A percentile compares a stretch with the other conserved stretches of the same genome.
Conservation (phyloP, 2,329 filamentous ascomycete species). For the Fusarium metavorans region DNA sequence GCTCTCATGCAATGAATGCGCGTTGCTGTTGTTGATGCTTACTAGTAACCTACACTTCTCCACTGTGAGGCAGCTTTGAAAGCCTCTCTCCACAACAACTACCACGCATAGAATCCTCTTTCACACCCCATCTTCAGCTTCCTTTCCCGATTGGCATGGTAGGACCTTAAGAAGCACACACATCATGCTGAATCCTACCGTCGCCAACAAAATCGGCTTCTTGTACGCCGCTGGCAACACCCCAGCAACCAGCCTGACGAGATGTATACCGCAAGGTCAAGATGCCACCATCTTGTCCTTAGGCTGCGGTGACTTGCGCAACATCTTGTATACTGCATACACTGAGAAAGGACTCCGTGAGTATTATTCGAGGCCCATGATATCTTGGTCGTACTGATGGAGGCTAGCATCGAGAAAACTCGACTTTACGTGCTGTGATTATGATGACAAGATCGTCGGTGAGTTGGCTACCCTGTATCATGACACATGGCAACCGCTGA, state of each 20-base stretch:
- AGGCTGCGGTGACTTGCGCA: conserved; percentile 68
- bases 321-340: conserved; percentile 67
- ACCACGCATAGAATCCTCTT: background rate
- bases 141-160: background rate
- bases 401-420: conserved; percentile 54
- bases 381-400: conserved; percentile 34
- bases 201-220: conserved; percentile 47
- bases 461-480: conserved; percentile 27
- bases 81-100: background rate
- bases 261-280: conserved; percentile 61
- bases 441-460: conserved; percentile 64
- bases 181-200: conserved; percentile 53
- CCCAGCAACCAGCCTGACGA: conserved; percentile 62
- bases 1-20: background rate
- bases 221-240: conserved; percentile 67
- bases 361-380: conserved; percentile 23
- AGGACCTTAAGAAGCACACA: conserved; percentile 1
- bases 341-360: conserved; percentile 53
- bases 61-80: background rate
- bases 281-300: conserved; percentile 64
- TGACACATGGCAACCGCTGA: background rate
- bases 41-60: background rate
- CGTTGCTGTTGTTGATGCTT: background rate
- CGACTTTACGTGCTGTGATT: conserved; percentile 69
- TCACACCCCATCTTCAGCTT: background rate